Evolutionary conservation across 345 rosid species (phyloP), one percentile per base, ranked within the genome.

Genomic region (Diplotaxis tenuifolia): DNA sequence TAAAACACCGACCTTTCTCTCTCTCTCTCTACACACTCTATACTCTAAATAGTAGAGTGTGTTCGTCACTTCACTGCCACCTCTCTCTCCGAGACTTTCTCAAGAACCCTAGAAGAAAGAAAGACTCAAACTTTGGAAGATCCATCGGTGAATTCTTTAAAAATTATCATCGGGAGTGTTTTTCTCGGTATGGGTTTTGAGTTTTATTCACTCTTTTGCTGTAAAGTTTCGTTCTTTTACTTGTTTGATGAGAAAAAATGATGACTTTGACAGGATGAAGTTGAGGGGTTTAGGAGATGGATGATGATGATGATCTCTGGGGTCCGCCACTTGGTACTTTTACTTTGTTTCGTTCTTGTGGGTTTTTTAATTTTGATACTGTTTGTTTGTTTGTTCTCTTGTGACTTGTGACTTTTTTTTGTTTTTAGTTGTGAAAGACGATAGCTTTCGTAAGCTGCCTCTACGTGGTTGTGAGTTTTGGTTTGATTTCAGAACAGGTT

Each of bases 251-350:
- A 42, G 23, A 42, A 54, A 61, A n/a, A 53, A 65, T 62, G 10
- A 34, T 11, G 50, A 42, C 50, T n/a, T 8, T 54, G 19, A 32
- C 75, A 78, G 82, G 78, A 63, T 78, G 74, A 73, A 69, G 20
- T 55, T 65, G 60, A 65, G 8, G 74, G 59, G 10, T 70, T 32
- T 32, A 32, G 11, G 14, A 14, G 0, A 40, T 42, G 50, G 50
- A 85, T 83, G 89, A 42, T 42, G 84, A 75, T 31, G 79, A 74
- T 74, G 88, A 85, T 72, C 85, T 86, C 64, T 86, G 93, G 93
- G 87, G 85, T 70, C 83, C 86, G 55, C 79, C 88, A 70, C 23
- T 65, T 62, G 62, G 70, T 79, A 70, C 68, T 62, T 21, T 18
- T n/a, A n/a, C n/a, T n/a, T n/a, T 56, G 78, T 80, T 47, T 70